Evolutionary conservation across 2,329 filamentous ascomycete species (phyloP).

Genomic region (Whalleya microplaca): DNA sequence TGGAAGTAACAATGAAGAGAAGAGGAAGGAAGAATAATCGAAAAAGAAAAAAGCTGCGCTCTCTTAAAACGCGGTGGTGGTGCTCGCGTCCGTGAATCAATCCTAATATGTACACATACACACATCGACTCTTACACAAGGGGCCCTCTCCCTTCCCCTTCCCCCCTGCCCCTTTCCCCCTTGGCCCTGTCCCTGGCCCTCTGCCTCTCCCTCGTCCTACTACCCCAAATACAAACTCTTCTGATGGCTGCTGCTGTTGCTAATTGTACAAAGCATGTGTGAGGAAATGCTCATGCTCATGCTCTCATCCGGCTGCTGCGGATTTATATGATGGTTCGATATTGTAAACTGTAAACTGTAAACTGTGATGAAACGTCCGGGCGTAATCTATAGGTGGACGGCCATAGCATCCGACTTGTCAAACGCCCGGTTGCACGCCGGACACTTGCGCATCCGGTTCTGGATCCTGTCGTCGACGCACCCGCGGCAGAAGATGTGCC

Average conservation of each 20-base stretch:
- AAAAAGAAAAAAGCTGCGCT: conserved; percentile 1
- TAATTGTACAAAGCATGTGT: too few species aligned
- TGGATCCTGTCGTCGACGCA: conserved; percentile 89
- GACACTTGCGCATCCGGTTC: conserved; percentile 92
- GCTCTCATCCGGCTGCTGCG: too few species aligned
- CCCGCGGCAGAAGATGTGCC: conserved; percentile 88
- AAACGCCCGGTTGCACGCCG: conserved; percentile 90
- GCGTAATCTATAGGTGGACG: conserved; percentile 59
- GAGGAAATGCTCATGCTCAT: too few species aligned
- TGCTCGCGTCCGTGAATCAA: conserved; percentile 7
- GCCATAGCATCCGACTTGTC: conserved; percentile 89
- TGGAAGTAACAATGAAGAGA: too few species aligned
- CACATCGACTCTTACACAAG: conserved; percentile 30
- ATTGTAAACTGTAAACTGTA: too few species aligned
- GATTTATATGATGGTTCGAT: too few species aligned
- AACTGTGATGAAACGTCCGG: too few species aligned
- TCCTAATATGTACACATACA: conserved; percentile 30
- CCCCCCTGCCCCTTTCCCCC: too few species aligned
- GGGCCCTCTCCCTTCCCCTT: conserved; percentile 7
- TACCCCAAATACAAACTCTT: too few species aligned
- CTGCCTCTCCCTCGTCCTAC: conserved; percentile 4
- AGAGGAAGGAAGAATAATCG: too few species aligned
- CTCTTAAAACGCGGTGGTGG: conserved; percentile 5
- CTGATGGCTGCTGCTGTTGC: too few species aligned
- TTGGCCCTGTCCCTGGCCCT: too few species aligned